These are phyloP conservation scores for Populus euphratica DNA, from an alignment of 345 rosid species.

Conservation along the genomic window DNA sequence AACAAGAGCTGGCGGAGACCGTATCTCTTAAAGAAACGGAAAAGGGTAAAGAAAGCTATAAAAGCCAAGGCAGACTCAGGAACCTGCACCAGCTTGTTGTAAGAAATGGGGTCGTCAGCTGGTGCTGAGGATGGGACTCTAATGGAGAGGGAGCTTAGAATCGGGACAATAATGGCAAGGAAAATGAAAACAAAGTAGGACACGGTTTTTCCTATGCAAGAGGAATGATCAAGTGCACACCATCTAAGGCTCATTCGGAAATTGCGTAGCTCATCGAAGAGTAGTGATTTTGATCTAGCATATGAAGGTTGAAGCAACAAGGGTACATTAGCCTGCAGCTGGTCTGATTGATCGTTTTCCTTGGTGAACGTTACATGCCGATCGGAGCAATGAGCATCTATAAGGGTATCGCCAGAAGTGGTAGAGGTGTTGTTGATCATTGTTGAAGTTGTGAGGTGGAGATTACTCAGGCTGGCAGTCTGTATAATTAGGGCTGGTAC, in stretches of 20 bases:
- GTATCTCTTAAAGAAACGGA: constrained; percentile 47
- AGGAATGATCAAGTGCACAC: constrained; percentile 70
- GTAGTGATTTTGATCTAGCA: constrained; percentile 35
- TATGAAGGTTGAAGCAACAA: constrained; percentile 22
- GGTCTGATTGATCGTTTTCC: not conserved
- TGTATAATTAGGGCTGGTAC: not conserved
- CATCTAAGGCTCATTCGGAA: constrained; percentile 58
- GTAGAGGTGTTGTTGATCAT: constrained; percentile 16
- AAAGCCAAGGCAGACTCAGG: constrained; percentile 61
- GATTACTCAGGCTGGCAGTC: not conserved
- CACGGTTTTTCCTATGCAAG: constrained; percentile 42
- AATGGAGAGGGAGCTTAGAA: constrained; percentile 34
- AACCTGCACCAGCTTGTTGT: constrained; percentile 59
- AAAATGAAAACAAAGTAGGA: constrained; percentile 44
- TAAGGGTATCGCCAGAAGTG: not conserved
- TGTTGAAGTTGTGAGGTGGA: not conserved
- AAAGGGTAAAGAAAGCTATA: constrained; percentile 52
- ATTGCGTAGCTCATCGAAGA: constrained; percentile 41
- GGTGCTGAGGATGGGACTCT: constrained; percentile 27
- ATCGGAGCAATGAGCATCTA: constrained; percentile 1
- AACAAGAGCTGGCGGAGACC: constrained; percentile 60
- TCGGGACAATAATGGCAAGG: constrained; percentile 46
- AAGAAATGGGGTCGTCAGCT: constrained; percentile 34
- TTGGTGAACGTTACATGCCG: not conserved
- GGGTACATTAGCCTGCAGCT: not conserved